phyloP scores from a whole-genome alignment of 148 eudicot species.

The Heliamphora exappendiculata region DNA sequence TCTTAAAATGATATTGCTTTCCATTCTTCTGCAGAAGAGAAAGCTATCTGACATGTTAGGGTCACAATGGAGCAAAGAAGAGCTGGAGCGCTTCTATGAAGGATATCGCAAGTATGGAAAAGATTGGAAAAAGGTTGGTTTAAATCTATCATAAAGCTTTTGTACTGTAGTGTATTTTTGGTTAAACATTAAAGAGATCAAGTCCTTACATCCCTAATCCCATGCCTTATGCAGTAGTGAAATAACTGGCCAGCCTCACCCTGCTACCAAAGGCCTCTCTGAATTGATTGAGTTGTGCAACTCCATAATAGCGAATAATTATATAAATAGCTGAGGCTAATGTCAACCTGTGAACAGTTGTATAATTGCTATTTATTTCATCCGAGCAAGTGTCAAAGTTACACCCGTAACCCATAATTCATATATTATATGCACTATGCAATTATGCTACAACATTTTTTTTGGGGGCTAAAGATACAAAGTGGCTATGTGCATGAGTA shows the following conservation, averaged over 20 bases:
- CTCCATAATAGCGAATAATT: neutral
- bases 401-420: neutral
- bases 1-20: neutral
- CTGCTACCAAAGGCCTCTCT: neutral
- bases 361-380: neutral
- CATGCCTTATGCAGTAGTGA: neutral
- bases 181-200: neutral
- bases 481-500: neutral
- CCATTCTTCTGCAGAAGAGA: conserved; percentile 56
- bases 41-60: conserved; percentile 92
- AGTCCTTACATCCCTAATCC: neutral
- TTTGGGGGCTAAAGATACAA: neutral
- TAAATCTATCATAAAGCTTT: neutral
- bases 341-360: neutral
- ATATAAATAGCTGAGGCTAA: neutral
- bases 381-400: neutral
- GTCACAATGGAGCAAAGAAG: conserved; percentile 82
- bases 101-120: conserved; percentile 90
- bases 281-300: neutral
- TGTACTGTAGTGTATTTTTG: neutral
- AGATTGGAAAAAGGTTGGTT: conserved; percentile 90
- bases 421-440: too few species aligned
- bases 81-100: conserved; percentile 84
- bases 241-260: neutral
- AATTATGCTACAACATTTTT: neutral